Percentiles rank a stretch among this genome's conserved stretches.
Evolutionary conservation across 1,284 basidiomycete genomes (phyloP).

Genomic region (Apiotrichum mycotoxinovorans): DNA sequence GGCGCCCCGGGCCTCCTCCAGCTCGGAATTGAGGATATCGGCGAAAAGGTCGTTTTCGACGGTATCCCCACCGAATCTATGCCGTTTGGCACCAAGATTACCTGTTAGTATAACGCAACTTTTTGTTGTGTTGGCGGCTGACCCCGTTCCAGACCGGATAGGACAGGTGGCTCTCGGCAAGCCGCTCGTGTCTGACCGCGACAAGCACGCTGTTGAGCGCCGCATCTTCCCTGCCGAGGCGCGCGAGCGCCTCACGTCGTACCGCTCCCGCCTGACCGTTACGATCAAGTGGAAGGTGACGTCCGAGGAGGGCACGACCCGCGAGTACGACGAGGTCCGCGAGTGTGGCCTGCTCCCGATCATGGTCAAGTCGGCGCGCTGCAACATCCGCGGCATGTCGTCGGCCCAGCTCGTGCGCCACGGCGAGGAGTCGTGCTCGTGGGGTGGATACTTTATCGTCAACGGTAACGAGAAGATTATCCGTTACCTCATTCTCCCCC

Average conservation of each 20-base stretch:
- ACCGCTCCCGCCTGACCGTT: slow-evolving; percentile 79
- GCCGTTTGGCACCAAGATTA: slow-evolving; percentile 75
- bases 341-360: slow-evolving; percentile 92
- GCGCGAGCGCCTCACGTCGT: slow-evolving; percentile 30
- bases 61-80: slow-evolving; percentile 60
- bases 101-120: slow-evolving; percentile 57
- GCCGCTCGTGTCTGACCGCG: slow-evolving; percentile 84
- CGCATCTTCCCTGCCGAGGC: slow-evolving; percentile 88
- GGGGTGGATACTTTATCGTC: slow-evolving; percentile 97
- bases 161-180: slow-evolving; percentile 77
- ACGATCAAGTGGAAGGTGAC: slow-evolving; percentile 82
- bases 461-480: slow-evolving; percentile 99
- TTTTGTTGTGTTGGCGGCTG: neutral
- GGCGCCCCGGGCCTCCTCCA: slow-evolving; percentile 77
- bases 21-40: slow-evolving; percentile 77
- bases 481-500: slow-evolving; percentile 74
- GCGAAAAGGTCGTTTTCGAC: slow-evolving; percentile 88
- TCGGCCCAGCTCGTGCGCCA: slow-evolving; percentile 81
- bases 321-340: slow-evolving; percentile 64
- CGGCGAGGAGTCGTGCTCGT: slow-evolving; percentile 96
- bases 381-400: slow-evolving; percentile 80
- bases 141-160: slow-evolving; percentile 68
- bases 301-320: slow-evolving; percentile 56
- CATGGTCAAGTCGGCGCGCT: slow-evolving; percentile 97
- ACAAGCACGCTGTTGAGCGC: slow-evolving; percentile 68